Evolutionary conservation across 176 grass and related monocot genomes (phyloP), one percentile per base, ranked within the genome.

Genomic region (Musa beccarii): DNA sequence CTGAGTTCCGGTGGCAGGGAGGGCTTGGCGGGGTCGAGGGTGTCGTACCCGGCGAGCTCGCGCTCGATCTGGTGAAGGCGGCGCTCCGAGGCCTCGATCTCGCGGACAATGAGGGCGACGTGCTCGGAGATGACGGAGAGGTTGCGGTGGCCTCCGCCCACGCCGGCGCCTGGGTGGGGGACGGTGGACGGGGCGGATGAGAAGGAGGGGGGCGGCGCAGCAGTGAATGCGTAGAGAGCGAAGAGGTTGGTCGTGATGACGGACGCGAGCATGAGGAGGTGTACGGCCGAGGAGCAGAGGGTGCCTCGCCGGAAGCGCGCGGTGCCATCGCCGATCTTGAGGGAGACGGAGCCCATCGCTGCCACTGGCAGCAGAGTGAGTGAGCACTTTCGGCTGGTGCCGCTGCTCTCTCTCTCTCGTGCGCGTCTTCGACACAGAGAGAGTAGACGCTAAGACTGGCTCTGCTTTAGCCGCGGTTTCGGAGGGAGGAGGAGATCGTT

Each of bases 181-280:
- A 49, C 0, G 65, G 11, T 1, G 54, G 76, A 2, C 66, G 9
- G 1, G 43, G 14, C 29, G 17, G 21, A 1, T 51, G 59, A 0
- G 49, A 74, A 1, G 67, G 12, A 0, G 1, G 91, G 64, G 11
- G 83, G 51, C 53, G 78, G 49, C 7, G 84, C 53, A 25, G 54
- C 79, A 34, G 92, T 85, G 84, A 98, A 98, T 57, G 86, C 90
- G 84, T 91, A 83, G 49, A 98, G 79, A 7, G 90, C 88, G 73
- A 94, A 88, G 79, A 94, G 79, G 74, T 94, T 99, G 78, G 90
- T 99, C 78, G 84, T 87, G 84, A 99, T 66, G 51, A 99, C 81
- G 66, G 95, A 91, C 54, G 89, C 59, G 66, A 94, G 86, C 78
- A 99, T 87, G 66, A 99, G 86, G 61, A 94, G 83, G 81, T 89